Evolutionary conservation across 2,329 filamentous ascomycete species (phyloP).

Genomic region (Aspergillus persii): DNA sequence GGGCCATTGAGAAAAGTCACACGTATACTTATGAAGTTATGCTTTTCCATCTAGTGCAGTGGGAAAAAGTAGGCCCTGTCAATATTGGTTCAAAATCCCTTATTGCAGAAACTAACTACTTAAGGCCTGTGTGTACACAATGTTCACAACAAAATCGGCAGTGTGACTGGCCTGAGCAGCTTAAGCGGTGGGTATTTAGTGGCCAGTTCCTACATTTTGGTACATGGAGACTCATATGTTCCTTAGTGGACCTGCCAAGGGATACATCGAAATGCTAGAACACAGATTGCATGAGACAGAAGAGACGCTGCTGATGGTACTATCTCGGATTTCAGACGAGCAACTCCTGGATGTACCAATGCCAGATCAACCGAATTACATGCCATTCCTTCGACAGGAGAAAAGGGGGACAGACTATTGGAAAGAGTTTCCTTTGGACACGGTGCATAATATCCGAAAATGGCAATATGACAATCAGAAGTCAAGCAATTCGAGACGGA

Average conservation of each 20-base stretch:
- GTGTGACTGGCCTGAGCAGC: constrained; percentile 40
- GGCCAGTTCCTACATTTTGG: background rate
- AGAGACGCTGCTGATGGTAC: constrained; percentile 36
- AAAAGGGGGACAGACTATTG: constrained; percentile 39
- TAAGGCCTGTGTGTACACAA: constrained; percentile 37
- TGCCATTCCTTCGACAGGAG: constrained; percentile 21
- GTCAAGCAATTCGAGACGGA: background rate
- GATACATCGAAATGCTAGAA: constrained; percentile 46
- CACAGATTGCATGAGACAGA: constrained; percentile 45
- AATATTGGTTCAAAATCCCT: background rate
- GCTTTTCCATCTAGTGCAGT: constrained; percentile 32
- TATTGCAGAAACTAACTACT: background rate
- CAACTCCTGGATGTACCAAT: constrained; percentile 30
- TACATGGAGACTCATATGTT: background rate
- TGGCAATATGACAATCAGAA: constrained; percentile 36
- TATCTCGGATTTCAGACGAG: constrained; percentile 32
- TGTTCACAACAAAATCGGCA: constrained; percentile 33
- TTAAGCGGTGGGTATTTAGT: constrained; percentile 32
- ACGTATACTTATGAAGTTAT: background rate
- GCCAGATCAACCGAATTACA: background rate
- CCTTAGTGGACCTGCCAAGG: constrained; percentile 46
- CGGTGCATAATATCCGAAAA: constrained; percentile 31
- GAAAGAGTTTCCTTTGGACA: constrained; percentile 36
- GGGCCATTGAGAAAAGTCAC: background rate
- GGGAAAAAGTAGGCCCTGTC: constrained; percentile 35